Base-by-base conservation (phyloP, 1,139 yeast species). In the Nadsonia commutata region DNA sequence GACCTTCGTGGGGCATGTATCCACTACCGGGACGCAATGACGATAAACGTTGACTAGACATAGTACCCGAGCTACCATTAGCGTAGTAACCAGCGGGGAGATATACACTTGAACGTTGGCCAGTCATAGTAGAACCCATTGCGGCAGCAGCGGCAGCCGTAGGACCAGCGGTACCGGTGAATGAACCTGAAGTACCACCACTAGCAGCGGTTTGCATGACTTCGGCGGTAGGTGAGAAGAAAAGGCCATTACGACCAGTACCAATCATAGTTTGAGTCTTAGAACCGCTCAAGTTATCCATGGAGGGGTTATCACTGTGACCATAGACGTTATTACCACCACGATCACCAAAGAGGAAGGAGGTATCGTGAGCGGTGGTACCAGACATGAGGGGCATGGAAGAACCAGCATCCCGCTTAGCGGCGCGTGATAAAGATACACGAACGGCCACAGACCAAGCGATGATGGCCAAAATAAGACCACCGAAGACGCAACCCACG, bases 171-270 rank as follows among this genome's bases (percentile, higher is more conserved):
- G 48, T 36, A 19, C 39, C 37, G n/a, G 43, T 27, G 20, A 42
- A 27, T 13, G 48, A 45, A n/a, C 49, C 52, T 13, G 47, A 46
- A 13, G 44, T 40, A 31, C 49, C 52, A 17, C 51, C 47, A 9
- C 40, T 45, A 37, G 50, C 56, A 36, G 49, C 65, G 59, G 58
- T 56, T 48, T 67, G 68, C 76, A 78, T 73, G 36, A 79, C 80
- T 55, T 80, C 86, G 18, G 80, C 81, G 2, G 93, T 82, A 33
- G 94, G 94, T 4, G 90, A 80, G 45, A 82, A 74, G 58, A 78
- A 82, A 72, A 80, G 70, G 20, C 55, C 52, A 8, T 44, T 42
- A 38, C 40, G 45, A 38, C 43, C 48, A 20, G 43, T 43, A 19
- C 37, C 41, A 38, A 31, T 31, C 31, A 20, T 20, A 7, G 18